Evolutionary conservation across 2,329 filamentous ascomycete species (phyloP).

Genomic region (Periconia digitata): DNA sequence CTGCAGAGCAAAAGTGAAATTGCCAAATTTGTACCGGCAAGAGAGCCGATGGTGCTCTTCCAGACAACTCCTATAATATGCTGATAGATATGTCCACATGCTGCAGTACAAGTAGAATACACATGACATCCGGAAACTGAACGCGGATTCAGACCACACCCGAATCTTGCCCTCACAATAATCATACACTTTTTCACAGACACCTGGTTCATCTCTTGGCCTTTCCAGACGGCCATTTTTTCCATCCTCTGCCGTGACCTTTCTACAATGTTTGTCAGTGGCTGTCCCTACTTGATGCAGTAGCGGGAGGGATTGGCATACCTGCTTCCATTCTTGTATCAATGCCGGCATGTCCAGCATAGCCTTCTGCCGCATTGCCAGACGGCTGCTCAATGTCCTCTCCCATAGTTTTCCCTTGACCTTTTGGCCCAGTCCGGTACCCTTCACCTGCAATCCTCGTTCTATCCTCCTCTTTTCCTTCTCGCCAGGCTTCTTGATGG

Average conservation of each 20-base stretch:
- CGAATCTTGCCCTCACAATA: background rate
- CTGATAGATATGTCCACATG: constrained; percentile 7
- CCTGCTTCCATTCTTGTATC: constrained; percentile 91
- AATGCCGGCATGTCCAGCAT: constrained; percentile 95
- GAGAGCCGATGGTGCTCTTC: background rate
- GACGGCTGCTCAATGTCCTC: constrained; percentile 76
- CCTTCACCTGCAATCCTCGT: constrained; percentile 81
- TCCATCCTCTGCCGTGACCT: constrained; percentile 74
- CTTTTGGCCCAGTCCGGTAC: constrained; percentile 86
- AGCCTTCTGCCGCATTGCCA: constrained; percentile 86
- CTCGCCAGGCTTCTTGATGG: constrained; percentile 72
- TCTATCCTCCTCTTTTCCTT: constrained; percentile 73
- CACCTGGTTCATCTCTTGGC: constrained; percentile 21
- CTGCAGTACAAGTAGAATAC: constrained; percentile 20
- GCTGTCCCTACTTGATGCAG: constrained; percentile 9
- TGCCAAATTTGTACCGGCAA: background rate
- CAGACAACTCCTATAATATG: constrained; percentile 2
- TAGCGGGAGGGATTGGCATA: constrained; percentile 52
- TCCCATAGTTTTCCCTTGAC: constrained; percentile 97
- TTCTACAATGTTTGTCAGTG: constrained; percentile 53
- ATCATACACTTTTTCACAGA: background rate
- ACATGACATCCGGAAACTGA: constrained; percentile 8
- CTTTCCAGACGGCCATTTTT: constrained; percentile 64
- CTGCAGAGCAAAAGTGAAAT: background rate
- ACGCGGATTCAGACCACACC: background rate